A percentile compares a stretch with the other conserved stretches of the same genome.
Evolutionary conservation across 148 eudicot genomes (phyloP).

Genomic region (Beta vulgaris): DNA sequence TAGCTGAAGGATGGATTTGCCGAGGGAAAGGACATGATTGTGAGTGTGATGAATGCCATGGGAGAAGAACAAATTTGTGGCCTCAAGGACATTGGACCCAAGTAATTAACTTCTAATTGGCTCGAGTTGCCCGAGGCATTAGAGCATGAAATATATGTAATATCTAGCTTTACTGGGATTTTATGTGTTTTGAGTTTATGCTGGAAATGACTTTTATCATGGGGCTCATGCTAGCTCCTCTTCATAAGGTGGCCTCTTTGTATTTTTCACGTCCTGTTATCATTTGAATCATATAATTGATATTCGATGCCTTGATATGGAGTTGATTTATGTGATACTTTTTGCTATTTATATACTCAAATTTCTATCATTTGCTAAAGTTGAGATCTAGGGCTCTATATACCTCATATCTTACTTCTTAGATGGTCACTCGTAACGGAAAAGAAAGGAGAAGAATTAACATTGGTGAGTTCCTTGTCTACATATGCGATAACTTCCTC

Average conservation of each 20-base stretch:
- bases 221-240: neutral
- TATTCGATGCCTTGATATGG: neutral
- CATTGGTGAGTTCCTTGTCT: no score
- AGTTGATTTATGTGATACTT: neutral
- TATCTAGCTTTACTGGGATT: neutral
- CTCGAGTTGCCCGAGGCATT: neutral
- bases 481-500: no score
- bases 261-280: neutral
- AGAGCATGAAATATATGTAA: neutral
- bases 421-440: no score
- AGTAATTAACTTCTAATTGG: neutral
- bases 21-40: slow-evolving; percentile 32
- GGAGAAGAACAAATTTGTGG: slow-evolving; percentile 37
- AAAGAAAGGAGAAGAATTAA: no score
- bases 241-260: neutral
- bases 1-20: slow-evolving; percentile 33
- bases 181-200: neutral
- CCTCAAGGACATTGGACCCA: slow-evolving; percentile 27
- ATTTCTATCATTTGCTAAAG: no score
- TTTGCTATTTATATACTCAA: no score
- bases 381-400: no score
- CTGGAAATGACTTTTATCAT: neutral
- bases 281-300: neutral
- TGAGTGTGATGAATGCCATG: slow-evolving; percentile 35
- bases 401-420: no score